Conservation (phyloP, 2,329 filamentous ascomycete genomes). For the Fusarium sp. region DNA sequence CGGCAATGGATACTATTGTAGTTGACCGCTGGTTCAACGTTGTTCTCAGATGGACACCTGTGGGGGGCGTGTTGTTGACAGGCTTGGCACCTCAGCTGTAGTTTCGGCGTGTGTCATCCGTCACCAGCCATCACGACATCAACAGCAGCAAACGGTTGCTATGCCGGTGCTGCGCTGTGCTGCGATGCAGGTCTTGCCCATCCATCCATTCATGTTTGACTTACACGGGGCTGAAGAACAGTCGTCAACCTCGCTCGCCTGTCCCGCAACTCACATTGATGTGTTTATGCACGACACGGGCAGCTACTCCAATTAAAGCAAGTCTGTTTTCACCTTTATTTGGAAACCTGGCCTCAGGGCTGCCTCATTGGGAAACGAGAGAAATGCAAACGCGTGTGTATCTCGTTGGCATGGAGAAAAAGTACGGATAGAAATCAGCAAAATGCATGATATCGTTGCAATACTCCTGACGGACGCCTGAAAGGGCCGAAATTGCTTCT, state of each 20-base stretch:
- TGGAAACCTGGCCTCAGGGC: background rate
- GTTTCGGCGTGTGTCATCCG: conserved; percentile 11
- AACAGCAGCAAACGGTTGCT: background rate
- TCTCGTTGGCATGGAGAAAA: background rate
- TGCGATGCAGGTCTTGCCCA: background rate
- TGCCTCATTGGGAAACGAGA: background rate
- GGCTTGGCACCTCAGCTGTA: background rate
- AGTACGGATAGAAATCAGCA: background rate
- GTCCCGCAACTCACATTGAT: background rate
- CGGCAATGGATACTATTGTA: background rate
- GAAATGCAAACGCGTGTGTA: background rate
- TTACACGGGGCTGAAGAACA: background rate
- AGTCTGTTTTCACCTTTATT: background rate
- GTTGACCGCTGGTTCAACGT: background rate
- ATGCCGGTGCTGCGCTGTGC: background rate
- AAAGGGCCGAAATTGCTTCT: conserved; percentile 39
- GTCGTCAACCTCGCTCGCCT: background rate
- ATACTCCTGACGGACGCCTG: conserved; percentile 24
- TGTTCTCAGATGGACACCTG: conserved; percentile 1
- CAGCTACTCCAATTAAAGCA: background rate
- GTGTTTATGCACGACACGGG: background rate
- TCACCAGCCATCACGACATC: conserved; percentile 14
- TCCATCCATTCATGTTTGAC: background rate
- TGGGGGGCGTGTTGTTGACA: conserved; percentile 10
- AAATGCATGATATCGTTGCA: conserved; percentile 12